These are phyloP conservation scores for Sclerotinia borealis DNA, from an alignment of 2,329 filamentous ascomycete species.

Conservation along the genomic window DNA sequence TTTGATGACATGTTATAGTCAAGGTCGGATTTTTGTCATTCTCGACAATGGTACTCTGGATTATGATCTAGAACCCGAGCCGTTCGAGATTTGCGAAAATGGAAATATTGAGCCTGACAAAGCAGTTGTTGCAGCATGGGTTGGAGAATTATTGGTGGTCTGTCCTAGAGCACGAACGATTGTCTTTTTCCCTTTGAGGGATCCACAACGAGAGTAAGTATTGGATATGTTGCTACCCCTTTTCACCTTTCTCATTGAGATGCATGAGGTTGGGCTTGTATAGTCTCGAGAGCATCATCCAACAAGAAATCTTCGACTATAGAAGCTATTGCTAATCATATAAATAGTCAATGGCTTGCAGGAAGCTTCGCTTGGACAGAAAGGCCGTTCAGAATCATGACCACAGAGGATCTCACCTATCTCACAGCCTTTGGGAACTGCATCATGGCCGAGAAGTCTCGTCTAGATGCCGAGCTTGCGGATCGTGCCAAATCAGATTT, in stretches of 20 bases:
- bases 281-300: background rate
- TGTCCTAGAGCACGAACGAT: constrained; percentile 41
- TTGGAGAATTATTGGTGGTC: constrained; percentile 20
- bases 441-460: constrained; percentile 51
- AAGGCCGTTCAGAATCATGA: constrained; percentile 38
- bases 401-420: constrained; percentile 41
- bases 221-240: background rate
- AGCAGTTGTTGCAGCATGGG: constrained; percentile 11
- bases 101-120: constrained; percentile 4
- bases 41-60: constrained; percentile 15
- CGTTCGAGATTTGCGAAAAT: background rate
- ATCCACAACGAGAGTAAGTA: constrained; percentile 34
- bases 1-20: constrained; percentile 18
- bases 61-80: background rate
- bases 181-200: constrained; percentile 43
- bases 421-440: constrained; percentile 45
- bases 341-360: constrained; percentile 38
- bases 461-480: constrained; percentile 38
- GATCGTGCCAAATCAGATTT: constrained; percentile 47
- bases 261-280: background rate
- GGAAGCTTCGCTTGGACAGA: constrained; percentile 44
- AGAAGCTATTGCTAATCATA: background rate
- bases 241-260: background rate
- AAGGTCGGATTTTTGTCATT: constrained; percentile 23
- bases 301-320: background rate